phyloP scores from a whole-genome alignment of 1,284 basidiomycete species.

The Naganishia cerealis region DNA sequence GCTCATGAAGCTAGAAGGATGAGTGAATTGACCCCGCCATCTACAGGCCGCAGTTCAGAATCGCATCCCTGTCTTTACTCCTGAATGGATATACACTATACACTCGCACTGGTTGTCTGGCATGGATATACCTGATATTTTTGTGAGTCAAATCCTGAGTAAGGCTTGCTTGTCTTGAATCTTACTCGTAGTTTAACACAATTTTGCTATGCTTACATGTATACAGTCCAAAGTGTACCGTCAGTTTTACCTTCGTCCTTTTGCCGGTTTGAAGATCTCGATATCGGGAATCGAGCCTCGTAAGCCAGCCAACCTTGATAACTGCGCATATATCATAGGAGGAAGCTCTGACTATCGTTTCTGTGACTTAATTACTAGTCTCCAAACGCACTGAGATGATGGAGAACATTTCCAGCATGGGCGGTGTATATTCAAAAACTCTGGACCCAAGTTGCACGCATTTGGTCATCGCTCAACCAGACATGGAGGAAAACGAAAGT shows the following conservation, averaged over 20 bases:
- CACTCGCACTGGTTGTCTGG: conserved; percentile 30
- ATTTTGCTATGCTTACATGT: neutral
- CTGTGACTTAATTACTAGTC: conserved; percentile 34
- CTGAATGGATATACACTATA: conserved; percentile 33
- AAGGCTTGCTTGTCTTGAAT: neutral
- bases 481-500: conserved; percentile 15
- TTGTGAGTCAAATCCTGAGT: conserved; percentile 13
- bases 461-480: conserved; percentile 45
- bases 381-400: conserved; percentile 47
- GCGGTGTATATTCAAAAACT: conserved; percentile 50
- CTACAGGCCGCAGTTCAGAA: conserved; percentile 30
- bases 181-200: neutral
- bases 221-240: conserved; percentile 4
- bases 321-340: neutral
- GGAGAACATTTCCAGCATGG: conserved; percentile 41
- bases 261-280: conserved; percentile 27
- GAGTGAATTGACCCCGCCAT: neutral
- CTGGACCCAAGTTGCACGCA: conserved; percentile 51
- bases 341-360: neutral
- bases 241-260: conserved; percentile 16
- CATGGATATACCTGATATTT: conserved; percentile 18
- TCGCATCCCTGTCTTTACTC: conserved; percentile 28
- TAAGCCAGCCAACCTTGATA: neutral
- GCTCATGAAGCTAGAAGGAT: too few species aligned
- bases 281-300: conserved; percentile 34